Evolutionary conservation across 225 moss, liverwort and hornwort species (phyloP).

Genomic region (Antitrichia curtipendula): DNA sequence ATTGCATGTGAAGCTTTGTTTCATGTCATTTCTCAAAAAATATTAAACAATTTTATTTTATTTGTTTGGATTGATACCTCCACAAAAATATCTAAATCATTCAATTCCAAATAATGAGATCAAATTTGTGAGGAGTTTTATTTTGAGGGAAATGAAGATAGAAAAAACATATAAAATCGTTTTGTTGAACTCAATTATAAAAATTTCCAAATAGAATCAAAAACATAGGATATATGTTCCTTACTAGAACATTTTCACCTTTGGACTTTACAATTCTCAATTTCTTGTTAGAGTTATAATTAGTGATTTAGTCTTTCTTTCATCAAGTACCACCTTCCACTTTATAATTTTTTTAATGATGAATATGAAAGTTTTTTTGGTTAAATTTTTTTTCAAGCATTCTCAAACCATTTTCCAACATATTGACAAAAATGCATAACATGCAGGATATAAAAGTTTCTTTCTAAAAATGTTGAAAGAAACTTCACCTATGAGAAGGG

Average conservation of each 20-base stretch:
- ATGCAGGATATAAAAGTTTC: neutral
- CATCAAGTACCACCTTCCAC: neutral
- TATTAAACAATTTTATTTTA: neutral
- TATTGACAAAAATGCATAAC: neutral
- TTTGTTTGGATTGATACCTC: neutral
- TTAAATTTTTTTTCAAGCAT: neutral
- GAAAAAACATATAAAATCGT: neutral
- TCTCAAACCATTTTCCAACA: neutral
- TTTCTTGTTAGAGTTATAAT: neutral
- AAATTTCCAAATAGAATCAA: neutral
- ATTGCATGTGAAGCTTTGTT: neutral
- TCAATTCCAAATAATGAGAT: neutral
- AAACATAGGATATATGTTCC: neutral
- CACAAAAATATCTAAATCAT: neutral
- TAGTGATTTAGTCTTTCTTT: neutral
- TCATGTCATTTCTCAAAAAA: neutral
- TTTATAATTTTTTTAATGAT: neutral
- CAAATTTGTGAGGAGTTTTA: neutral
- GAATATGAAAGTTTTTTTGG: neutral
- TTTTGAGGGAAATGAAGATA: neutral
- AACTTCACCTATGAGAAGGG: neutral
- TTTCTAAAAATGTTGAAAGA: neutral
- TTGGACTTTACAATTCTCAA: neutral
- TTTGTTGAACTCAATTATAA: neutral
- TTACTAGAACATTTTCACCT: neutral